Percentiles rank a stretch among this genome's conserved stretches.
phyloP scores from a whole-genome alignment of 1,139 yeast species.

The Debaryomycetaceae sp. region DNA sequence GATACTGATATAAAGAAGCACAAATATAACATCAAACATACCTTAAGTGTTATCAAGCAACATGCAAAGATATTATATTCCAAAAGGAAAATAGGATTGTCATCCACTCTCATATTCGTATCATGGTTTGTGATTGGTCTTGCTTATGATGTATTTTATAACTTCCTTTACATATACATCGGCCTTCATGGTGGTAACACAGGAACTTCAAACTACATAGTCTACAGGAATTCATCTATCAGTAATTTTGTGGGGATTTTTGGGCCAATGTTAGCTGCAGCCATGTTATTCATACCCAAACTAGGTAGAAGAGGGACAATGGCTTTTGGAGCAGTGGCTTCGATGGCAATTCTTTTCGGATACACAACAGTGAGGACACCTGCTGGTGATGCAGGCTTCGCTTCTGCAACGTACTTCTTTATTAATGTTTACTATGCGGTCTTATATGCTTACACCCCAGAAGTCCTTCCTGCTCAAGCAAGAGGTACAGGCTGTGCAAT shows the following conservation, averaged over 20 bases:
- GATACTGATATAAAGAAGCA: slow-evolving; percentile 11
- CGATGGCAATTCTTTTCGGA: slow-evolving; percentile 56
- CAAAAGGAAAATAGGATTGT: slow-evolving; percentile 34
- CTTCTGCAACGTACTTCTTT: slow-evolving; percentile 48
- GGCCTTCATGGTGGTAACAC: slow-evolving; percentile 45
- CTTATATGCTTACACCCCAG: slow-evolving; percentile 58
- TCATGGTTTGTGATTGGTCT: slow-evolving; percentile 54
- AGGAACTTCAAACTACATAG: slow-evolving; percentile 28
- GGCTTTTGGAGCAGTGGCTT: slow-evolving; percentile 48
- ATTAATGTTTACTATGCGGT: slow-evolving; percentile 54
- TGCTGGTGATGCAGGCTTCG: slow-evolving; percentile 50
- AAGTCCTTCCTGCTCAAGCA: slow-evolving; percentile 53
- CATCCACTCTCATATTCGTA: slow-evolving; percentile 37
- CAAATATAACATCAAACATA: slow-evolving; percentile 15
- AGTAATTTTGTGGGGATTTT: slow-evolving; percentile 49
- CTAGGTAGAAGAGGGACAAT: slow-evolving; percentile 57
- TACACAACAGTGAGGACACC: slow-evolving; percentile 53
- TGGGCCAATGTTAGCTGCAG: slow-evolving; percentile 58
- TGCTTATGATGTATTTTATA: slow-evolving; percentile 51
- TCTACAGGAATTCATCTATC: slow-evolving; percentile 53
- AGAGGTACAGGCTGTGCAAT: slow-evolving; percentile 57
- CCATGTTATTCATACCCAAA: slow-evolving; percentile 38
- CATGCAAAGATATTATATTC: slow-evolving; percentile 37
- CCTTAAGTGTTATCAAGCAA: slow-evolving; percentile 12
- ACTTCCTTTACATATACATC: slow-evolving; percentile 48